Conservation (phyloP, 345 rosid species). For the Orychophragmus violaceus region DNA sequence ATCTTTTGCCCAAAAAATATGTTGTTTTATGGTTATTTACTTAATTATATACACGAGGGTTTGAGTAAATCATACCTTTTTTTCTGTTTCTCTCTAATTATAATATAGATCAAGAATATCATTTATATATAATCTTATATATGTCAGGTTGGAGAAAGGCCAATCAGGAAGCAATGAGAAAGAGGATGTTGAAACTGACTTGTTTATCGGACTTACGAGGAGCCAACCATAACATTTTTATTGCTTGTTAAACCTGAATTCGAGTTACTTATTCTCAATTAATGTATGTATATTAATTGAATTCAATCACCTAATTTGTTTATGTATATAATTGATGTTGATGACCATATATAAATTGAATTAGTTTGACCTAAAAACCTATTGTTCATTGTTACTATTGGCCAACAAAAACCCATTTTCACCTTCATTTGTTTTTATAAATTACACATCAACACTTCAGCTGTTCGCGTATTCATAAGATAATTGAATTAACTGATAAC, state of each 20-base stretch:
- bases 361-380: too few relatives aligned
- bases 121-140: too few relatives aligned
- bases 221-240: conserved; percentile 7
- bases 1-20: neutral
- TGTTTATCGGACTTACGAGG: conserved; percentile 40
- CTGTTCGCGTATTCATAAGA: too few relatives aligned
- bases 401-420: too few relatives aligned
- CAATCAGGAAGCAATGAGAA: neutral
- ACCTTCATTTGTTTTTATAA: too few relatives aligned
- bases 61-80: neutral
- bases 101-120: neutral
- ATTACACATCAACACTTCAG: too few relatives aligned
- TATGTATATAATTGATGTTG: too few relatives aligned
- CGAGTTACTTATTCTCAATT: neutral
- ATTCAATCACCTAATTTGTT: neutral
- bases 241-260: neutral
- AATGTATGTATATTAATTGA: neutral
- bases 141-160: neutral
- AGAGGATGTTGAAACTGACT: conserved; percentile 43
- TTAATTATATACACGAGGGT: neutral
- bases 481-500: too few relatives aligned
- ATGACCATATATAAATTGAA: too few relatives aligned
- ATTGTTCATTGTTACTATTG: too few relatives aligned
- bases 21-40: neutral
- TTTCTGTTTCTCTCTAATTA: neutral